Conservation (phyloP, 2,329 filamentous ascomycete species). For the Xylaria sp. region DNA sequence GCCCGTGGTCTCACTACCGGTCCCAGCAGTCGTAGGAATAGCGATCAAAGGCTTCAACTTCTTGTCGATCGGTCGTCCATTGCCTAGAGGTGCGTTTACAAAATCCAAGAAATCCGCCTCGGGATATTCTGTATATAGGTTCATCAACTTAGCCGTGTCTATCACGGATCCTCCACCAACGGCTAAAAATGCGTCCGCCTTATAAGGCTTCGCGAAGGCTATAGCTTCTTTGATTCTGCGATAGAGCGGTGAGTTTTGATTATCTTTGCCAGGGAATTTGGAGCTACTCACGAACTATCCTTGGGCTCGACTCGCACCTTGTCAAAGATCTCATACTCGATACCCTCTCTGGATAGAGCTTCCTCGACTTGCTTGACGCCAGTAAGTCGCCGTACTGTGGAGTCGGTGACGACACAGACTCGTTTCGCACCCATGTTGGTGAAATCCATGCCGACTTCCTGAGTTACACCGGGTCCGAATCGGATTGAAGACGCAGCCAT, state of each 20-base stretch:
- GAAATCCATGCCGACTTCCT: conserved; percentile 98
- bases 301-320: conserved; percentile 90
- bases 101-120: conserved; percentile 97
- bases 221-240: conserved; percentile 87
- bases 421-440: conserved; percentile 88
- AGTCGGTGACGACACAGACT: conserved; percentile 92
- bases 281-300: conserved; percentile 78
- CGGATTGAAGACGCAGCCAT: conserved; percentile 96
- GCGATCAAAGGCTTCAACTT: conserved; percentile 81
- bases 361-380: conserved; percentile 92
- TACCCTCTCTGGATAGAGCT: conserved; percentile 79
- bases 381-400: conserved; percentile 81
- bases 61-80: conserved; percentile 78
- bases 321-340: conserved; percentile 84
- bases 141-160: conserved; percentile 98
- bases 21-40: conserved; percentile 86
- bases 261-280: conserved; percentile 7
- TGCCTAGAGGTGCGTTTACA: conserved; percentile 93
- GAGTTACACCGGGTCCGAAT: conserved; percentile 91
- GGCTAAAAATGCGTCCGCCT: conserved; percentile 89
- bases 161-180: conserved; percentile 95
- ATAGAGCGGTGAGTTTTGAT: conserved; percentile 16
- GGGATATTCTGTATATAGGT: conserved; percentile 90
- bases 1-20: conserved; percentile 93
- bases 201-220: conserved; percentile 81